Percentiles rank a stretch among this genome's conserved stretches.
These are phyloP conservation scores for Solanum pennellii DNA, from an alignment of 257 asterid species.

Conservation along the genomic window DNA sequence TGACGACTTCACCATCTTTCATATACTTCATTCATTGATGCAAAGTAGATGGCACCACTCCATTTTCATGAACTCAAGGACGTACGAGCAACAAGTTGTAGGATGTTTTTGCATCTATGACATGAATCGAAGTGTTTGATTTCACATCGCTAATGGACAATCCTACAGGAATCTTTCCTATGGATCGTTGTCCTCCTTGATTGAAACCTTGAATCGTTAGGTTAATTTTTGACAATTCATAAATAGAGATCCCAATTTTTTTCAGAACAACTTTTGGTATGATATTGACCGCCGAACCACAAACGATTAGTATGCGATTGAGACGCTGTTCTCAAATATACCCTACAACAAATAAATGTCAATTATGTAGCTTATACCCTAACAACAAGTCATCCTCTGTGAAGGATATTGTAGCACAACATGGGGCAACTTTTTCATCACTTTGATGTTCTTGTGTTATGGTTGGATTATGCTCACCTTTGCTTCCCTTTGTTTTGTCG, in stretches of 20 bases:
- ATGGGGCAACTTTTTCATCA: not conserved
- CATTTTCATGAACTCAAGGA: not conserved
- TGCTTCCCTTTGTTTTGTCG: not conserved
- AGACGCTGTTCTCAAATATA: not conserved
- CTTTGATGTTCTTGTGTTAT: not conserved
- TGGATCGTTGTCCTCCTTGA: not conserved
- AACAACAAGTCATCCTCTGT: not conserved
- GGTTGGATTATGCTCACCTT: not conserved
- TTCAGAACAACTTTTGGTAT: not conserved
- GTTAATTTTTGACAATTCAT: not conserved
- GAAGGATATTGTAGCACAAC: not conserved
- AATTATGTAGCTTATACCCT: not conserved
- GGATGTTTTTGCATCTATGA: not conserved
- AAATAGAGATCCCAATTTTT: not conserved
- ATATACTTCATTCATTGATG: not conserved
- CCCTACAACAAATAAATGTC: not conserved
- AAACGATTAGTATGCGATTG: not conserved
- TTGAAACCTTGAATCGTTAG: not conserved
- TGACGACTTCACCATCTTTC: not conserved
- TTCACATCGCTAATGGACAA: not conserved
- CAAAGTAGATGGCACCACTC: not conserved
- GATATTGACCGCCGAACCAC: not conserved
- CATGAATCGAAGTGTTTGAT: not conserved
- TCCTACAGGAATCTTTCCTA: not conserved
- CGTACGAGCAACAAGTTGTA: not conserved